Evolutionary conservation across 2,329 filamentous ascomycete genomes (phyloP), one percentile per base, ranked within the genome.

Genomic region (Fusarium sp.): DNA sequence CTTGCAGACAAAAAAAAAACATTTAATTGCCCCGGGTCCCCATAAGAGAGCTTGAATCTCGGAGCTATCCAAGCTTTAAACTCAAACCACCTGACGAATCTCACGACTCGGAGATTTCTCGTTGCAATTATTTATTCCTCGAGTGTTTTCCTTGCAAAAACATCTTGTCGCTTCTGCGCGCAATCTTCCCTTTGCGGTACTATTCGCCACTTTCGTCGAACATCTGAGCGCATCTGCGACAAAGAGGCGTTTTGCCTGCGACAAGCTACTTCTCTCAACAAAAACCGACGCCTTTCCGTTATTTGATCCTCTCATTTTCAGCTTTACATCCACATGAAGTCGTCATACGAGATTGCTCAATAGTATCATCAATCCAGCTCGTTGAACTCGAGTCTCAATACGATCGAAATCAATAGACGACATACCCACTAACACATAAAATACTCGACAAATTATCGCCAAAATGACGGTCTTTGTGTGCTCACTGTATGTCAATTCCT

Each of bases 391-490:
- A 21, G 28, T 51, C 28, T 12, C 20, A 59, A 55, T 32, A 51
- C 20, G 12, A 60, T 6, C 16, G 32, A 37, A 37, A 6, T 49
- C 55, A 28, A 59, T 51, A 64, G 21, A 59, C 48, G 11, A 56
- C 34, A n/a, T 41, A 41, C 20, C 13, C 55, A 43, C 32, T 27
- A 43, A 41, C 47, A 66, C 49, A 49, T 63, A 41, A 65, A 59
- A 46, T 49, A 34, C 49, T 56, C 41, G 30, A 28, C 53, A 55
- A 68, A 49, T 55, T 54, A 16, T 18, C 59, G 68, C 50, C 77
- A 81, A 49, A 58, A 82, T 82, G 80, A 82, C 80, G 14, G 80
- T 82, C 74, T 81, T 81, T 66, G 75, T 82, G 57, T 80, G 78
- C 68, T 81, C 80, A 30, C 78, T 82, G 80, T 81, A 78, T 62